A percentile compares a stretch with the other conserved stretches of the same genome.
phyloP scores from a whole-genome alignment of 1,284 basidiomycete genomes.

The Earliella scabrosa region DNA sequence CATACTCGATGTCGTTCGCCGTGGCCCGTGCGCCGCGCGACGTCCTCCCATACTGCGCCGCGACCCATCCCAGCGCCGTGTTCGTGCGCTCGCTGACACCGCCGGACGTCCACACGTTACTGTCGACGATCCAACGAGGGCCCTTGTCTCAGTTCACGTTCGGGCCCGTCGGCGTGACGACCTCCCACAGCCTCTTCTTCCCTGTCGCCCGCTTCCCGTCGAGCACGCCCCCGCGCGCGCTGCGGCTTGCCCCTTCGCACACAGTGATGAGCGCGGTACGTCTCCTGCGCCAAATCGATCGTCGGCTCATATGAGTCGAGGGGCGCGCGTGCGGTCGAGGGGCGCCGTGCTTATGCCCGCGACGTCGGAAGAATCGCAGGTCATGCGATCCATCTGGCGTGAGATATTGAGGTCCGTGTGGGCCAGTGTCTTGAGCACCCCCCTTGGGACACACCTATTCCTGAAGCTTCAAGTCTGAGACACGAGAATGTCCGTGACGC shows the following conservation, averaged over 20 bases:
- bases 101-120: constrained; percentile 5
- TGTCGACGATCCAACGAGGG: background rate
- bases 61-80: background rate
- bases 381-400: too few species aligned
- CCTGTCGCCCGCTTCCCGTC: background rate
- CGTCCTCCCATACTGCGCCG: background rate
- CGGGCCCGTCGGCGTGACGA: background rate
- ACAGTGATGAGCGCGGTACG: constrained; percentile 3
- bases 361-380: background rate
- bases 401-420: too few species aligned
- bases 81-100: background rate
- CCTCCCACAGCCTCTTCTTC: background rate
- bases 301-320: background rate
- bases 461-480: too few species aligned
- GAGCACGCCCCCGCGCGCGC: background rate
- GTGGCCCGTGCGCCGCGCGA: background rate
- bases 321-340: background rate
- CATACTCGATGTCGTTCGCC: constrained; percentile 1
- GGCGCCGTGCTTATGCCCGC: background rate
- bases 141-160: background rate
- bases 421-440: too few species aligned
- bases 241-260: background rate
- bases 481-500: too few species aligned
- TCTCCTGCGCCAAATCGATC: background rate
- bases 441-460: too few species aligned